These are phyloP conservation scores for Trametes villosa DNA, from an alignment of 768 basidiomycete species.

Conservation along the genomic window DNA sequence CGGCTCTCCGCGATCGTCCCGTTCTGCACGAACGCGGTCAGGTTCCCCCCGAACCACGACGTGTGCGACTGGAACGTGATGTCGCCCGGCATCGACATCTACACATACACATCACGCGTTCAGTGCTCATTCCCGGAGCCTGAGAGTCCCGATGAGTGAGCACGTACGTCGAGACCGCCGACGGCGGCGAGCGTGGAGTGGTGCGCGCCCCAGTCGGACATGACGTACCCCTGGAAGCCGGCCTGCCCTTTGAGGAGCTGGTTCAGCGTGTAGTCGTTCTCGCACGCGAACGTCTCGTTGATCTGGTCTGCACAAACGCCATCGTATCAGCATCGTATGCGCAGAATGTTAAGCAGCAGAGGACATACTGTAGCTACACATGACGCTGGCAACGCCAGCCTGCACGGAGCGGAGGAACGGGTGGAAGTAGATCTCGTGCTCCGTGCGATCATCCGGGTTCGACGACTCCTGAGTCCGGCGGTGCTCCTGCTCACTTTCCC, in stretches of 20 bases:
- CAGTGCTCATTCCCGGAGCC: not conserved
- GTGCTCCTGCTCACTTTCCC: conserved; percentile 79
- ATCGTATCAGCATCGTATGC: not conserved
- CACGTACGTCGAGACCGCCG: conserved; percentile 64
- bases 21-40: conserved; percentile 71
- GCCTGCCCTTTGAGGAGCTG: conserved; percentile 76
- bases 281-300: conserved; percentile 76
- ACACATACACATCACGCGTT: too few species aligned
- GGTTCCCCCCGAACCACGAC: conserved; percentile 69
- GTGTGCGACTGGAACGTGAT: conserved; percentile 52
- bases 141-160: not conserved
- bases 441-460: conserved; percentile 78
- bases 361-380: conserved; percentile 72
- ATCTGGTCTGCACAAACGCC: conserved; percentile 52
- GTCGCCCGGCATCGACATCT: conserved; percentile 79
- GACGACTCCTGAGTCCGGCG: conserved; percentile 58
- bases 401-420: conserved; percentile 73
- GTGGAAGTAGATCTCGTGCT: conserved; percentile 75
- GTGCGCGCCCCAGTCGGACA: conserved; percentile 77
- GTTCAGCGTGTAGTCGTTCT: conserved; percentile 72
- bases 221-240: conserved; percentile 78
- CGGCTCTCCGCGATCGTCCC: conserved; percentile 68
- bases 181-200: conserved; percentile 63
- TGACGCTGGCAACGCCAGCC: conserved; percentile 73
- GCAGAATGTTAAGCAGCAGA: not conserved